These are phyloP conservation scores for Ormosia semicastrata DNA, from an alignment of 306 rosid genomes.

Conservation along the genomic window DNA sequence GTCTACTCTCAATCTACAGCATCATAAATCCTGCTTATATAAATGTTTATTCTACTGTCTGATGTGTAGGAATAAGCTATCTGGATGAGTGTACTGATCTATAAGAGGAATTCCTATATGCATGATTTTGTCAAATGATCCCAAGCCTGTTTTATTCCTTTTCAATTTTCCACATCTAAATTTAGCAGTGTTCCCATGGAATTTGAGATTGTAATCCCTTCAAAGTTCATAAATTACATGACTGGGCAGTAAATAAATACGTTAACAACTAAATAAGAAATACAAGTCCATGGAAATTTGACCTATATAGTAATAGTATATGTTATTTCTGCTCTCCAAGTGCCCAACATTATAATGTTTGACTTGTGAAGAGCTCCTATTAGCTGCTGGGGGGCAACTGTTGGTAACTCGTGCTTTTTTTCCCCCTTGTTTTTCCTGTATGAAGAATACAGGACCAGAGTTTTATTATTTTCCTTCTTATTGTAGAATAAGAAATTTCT, in stretches of 20 bases:
- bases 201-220: neutral
- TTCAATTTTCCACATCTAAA: neutral
- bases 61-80: neutral
- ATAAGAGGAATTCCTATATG: neutral
- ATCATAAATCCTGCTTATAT: neutral
- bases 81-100: neutral
- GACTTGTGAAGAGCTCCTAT: too few relatives aligned
- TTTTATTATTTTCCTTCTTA: too few relatives aligned
- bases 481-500: too few relatives aligned
- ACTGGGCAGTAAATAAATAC: neutral
- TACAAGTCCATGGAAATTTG: neutral
- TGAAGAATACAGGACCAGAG: neutral
- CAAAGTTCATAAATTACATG: neutral
- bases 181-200: neutral
- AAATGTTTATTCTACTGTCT: neutral
- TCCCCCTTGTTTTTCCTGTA: neutral
- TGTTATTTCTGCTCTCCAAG: neutral
- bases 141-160: neutral
- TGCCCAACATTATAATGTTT: neutral
- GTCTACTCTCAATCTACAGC: neutral
- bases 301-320: neutral
- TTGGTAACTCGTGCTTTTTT: too few relatives aligned
- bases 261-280: neutral
- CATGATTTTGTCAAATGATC: constrained; percentile 9
- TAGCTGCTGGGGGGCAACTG: neutral